Base-by-base conservation (phyloP, 805 yeast genomes). In the Cyberlindnera meyerae region DNA sequence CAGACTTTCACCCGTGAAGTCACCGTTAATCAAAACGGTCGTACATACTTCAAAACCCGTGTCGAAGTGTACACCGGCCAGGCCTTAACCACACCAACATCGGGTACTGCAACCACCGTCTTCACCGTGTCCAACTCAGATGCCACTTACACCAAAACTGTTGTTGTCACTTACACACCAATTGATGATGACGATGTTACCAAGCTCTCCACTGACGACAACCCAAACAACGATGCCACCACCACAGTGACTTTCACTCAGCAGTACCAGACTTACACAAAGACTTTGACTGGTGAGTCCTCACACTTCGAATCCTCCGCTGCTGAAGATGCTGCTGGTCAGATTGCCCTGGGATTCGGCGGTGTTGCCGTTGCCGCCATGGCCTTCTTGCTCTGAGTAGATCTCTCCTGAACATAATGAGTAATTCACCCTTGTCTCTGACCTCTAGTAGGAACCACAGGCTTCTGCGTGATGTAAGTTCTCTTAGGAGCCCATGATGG, bases 401-500 rank as follows among this genome's bases (percentile, higher is more conserved):
- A n/a, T n/a, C n/a, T n/a, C n/a, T n/a, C n/a, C n/a, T n/a, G n/a
- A n/a, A n/a, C n/a, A n/a, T n/a, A n/a, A n/a, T n/a, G n/a, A n/a
- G n/a, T n/a, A n/a, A n/a, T n/a, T n/a, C n/a, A n/a, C n/a, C n/a
- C n/a, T n/a, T n/a, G n/a, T n/a, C 22, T 7, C 9, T 20, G 7
- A 20, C 9, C 9, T 20, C 22, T 20, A 8, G 22, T 9, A 20
- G 22, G 22, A 20, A 9, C 22, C 9, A 20, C 22, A 20, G 22
- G 9, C 22, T 20, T 34, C 12, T 28, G 36, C 2, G 44, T 40
- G 15, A 24, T 34, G 15, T 34, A 37, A 11, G 13, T 29, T 27
- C 32, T 45, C 15, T 27, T 36, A 15, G 55, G 53, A 2, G 52
- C 50, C 40, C 34, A 37, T 6, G 27, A 14, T 3, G 55, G 55